A percentile compares a stretch with the other conserved stretches of the same genome.
phyloP scores from a whole-genome alignment of 495 filamentous ascomycete species.

The Penicillium silybi region DNA sequence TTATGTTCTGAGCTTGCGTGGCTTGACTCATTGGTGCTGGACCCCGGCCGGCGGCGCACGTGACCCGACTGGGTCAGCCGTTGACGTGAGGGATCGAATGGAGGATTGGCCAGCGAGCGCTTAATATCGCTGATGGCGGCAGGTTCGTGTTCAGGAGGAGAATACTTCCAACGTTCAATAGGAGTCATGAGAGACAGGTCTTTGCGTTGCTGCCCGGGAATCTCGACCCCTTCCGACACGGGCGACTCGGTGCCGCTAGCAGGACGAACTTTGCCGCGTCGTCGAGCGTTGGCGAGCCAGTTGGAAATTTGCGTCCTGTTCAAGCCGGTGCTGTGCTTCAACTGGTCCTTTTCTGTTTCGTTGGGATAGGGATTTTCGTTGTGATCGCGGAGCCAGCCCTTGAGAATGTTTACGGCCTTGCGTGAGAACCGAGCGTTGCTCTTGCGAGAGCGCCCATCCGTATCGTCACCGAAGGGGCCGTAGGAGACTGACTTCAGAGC shows the following conservation, averaged over 20 bases:
- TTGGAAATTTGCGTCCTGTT: slow-evolving; percentile 75
- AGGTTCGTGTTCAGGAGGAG: slow-evolving; percentile 83
- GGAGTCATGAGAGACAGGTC: slow-evolving; percentile 68
- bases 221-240: slow-evolving; percentile 61
- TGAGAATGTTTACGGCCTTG: slow-evolving; percentile 68
- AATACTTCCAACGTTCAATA: slow-evolving; percentile 80
- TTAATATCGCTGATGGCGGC: slow-evolving; percentile 76
- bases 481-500: slow-evolving; percentile 41
- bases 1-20: slow-evolving; percentile 55
- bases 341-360: slow-evolving; percentile 71
- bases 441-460: slow-evolving; percentile 47
- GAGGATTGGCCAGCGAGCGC: slow-evolving; percentile 62
- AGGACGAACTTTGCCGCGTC: slow-evolving; percentile 66
- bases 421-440: slow-evolving; percentile 64
- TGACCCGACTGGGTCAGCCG: slow-evolving; percentile 34
- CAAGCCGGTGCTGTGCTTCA: slow-evolving; percentile 68
- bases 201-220: slow-evolving; percentile 45
- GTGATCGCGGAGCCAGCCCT: slow-evolving; percentile 74
- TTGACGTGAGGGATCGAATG: slow-evolving; percentile 51
- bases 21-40: slow-evolving; percentile 59
- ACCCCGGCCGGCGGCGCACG: slow-evolving; percentile 48
- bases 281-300: slow-evolving; percentile 82
- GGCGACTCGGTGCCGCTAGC: slow-evolving; percentile 56
- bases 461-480: slow-evolving; percentile 31
- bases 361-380: slow-evolving; percentile 75